Evolutionary conservation across 768 basidiomycete species (phyloP), one percentile per base, ranked within the genome.

Genomic region (Plicaturopsis crispa): DNA sequence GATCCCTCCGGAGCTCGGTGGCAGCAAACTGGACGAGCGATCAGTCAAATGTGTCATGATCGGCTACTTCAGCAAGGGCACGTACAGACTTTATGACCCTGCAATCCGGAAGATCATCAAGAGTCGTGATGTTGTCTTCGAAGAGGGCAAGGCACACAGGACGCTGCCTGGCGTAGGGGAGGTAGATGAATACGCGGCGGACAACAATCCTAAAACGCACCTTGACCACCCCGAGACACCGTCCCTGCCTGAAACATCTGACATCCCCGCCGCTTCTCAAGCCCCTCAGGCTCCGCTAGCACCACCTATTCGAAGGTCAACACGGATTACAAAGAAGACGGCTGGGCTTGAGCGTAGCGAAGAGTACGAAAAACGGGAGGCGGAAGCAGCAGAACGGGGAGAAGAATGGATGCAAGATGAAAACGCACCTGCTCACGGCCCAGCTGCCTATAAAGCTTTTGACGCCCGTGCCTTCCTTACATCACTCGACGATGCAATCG

Each of bases 101-200:
- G 12, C 18, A 0, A 38, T 28, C 1, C 48, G 51, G 4, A 14
- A 14, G 13, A 40, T 53, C 6, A 39, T 52, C 23, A 42, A 35
- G 10, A 33, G 42, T 2, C 24, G 50, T 3, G 43, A 57, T 30
- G 45, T 60, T 2, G 38, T 51, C 3, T 57, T 60, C 33, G 53
- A 60, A 5, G 54, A 57, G 32, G 49, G 54, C 1, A 4, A 1
- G 0, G 43, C 37, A 0, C 46, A 55, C n/a, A 14, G 16, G 22
- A 24, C 36, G 10, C 19, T 19, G n/a, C n/a, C n/a, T 37, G 41
- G 36, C 26, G 41, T 35, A 36, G 41, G 40, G 35, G 40, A 28
- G 34, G 18, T 41, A 34, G n/a, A n/a, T n/a, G n/a, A n/a, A n/a
- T n/a, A n/a, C n/a, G n/a, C n/a, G 30, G 23, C 6, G 30, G 36